Base-by-base conservation (phyloP, 352 stramenopile genomes). In the Peronospora belbahrii region DNA sequence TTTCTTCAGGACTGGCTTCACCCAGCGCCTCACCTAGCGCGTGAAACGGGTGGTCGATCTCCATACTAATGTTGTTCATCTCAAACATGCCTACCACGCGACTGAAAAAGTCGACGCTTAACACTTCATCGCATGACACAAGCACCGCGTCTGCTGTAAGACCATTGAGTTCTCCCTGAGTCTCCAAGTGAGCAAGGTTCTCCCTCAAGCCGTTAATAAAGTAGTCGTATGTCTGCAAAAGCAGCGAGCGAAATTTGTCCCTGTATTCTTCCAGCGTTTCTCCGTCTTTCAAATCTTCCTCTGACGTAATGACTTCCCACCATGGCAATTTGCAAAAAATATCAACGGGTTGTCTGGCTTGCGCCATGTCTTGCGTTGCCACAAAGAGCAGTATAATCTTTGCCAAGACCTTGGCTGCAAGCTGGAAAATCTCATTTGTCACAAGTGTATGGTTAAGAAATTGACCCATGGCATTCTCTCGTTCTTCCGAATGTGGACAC, bases 51-150 rank as follows among this genome's bases (percentile, higher is more conserved):
- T 96, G 79, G 52, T 87, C 74, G 46, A 88, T 78, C 65, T 96
- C 77, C 61, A 98, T 81, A 36, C 90, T 95, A 45, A 97, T 89
- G 70, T 97, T 96, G 74, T 98, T 98, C 73, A 97, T 96, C 72
- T 98, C 93, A 61, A 97, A 97, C 73, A 96, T 97, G 35, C 94
- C 94, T 42, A 98, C 83, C 10, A 97, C 59, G 25, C 70, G 62
- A 48, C 72, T 83, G 48, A 97, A 93, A 48, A 85, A 94, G 20
- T 96, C 79, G 13, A 87, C 44, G 30, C 41, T 83, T 18, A 95
- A 27, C 3, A 89, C 42, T 9, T 74, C 68, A 9, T 69, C 62
- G 43, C 62, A 83, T 34, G 71, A 63, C 30, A 44, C 42, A 7
- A 85, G 22, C 6, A 88, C 72, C 2, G 60, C 44, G 20, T 86